These are phyloP conservation scores for Ascochyta clinopodiicola DNA, from an alignment of 2,329 filamentous ascomycete species.

Conservation along the genomic window DNA sequence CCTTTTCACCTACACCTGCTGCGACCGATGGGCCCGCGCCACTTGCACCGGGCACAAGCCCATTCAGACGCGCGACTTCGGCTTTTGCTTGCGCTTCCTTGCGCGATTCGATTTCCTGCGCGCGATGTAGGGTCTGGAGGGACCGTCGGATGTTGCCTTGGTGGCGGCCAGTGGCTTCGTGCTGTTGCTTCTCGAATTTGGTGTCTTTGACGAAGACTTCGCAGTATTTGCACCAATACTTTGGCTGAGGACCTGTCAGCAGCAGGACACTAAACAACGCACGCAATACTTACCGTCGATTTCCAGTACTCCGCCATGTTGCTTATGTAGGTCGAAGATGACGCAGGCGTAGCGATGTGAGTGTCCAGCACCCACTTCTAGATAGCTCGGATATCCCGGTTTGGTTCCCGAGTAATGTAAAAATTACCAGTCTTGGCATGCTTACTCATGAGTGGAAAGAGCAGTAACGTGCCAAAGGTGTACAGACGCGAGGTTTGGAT, in stretches of 20 bases:
- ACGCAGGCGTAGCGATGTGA: conserved; percentile 1
- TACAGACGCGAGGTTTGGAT: too few species aligned
- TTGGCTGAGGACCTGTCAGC: conserved; percentile 61
- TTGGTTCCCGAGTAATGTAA: too few species aligned
- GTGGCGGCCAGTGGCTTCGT: conserved; percentile 85
- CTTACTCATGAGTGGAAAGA: too few species aligned
- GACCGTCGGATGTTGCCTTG: conserved; percentile 88
- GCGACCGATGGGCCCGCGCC: conserved; percentile 42
- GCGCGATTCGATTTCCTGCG: conserved; percentile 78
- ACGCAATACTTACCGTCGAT: conserved; percentile 68
- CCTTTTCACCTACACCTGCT: conserved; percentile 29
- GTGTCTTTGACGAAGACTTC: conserved; percentile 89
- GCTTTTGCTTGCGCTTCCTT: conserved; percentile 82
- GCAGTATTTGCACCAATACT: conserved; percentile 99
- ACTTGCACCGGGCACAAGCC: conserved; percentile 65
- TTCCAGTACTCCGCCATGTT: conserved; percentile 98
- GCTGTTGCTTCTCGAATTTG: conserved; percentile 84
- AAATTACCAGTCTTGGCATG: too few species aligned
- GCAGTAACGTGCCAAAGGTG: too few species aligned
- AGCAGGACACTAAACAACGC: background rate
- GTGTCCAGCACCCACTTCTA: too few species aligned
- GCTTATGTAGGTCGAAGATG: conserved; percentile 7
- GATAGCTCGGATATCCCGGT: too few species aligned
- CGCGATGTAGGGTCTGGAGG: conserved; percentile 84
- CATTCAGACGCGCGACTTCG: conserved; percentile 86